Evolutionary conservation across 2,329 filamentous ascomycete species (phyloP), one percentile per base, ranked within the genome.

Genomic region (Fusarium euwallaceae): DNA sequence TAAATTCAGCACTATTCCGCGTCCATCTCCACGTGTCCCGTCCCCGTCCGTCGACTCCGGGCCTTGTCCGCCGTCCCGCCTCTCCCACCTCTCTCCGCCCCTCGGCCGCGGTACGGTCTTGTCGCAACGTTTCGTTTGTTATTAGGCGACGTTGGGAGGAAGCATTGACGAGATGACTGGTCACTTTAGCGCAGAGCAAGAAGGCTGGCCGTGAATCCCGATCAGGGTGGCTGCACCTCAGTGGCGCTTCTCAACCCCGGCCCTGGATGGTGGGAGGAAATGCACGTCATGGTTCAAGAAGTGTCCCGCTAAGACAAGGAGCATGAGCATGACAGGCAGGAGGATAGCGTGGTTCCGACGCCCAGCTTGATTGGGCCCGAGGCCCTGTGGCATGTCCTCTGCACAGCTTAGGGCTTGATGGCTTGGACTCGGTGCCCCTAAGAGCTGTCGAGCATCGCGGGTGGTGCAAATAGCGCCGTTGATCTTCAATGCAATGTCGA

Each of bases 281-380:
- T 78, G 77, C 77, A 78, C 77, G 77, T 78, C 77, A 78, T 78
- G 77, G 77, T 78, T 78, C 69, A 73, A 78, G 75, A 78, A 66
- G 69, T 67, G 63, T 73, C 72, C 74, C 74, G 72, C 74, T 67
- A 73, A 59, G 74, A 76, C 70, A 73, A 74, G 76, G 75, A 74
- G 61, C 69, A 73, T 76, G 77, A 69, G 64, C 61, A 58, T 74
- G 72, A 69, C 74, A 75, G 63, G 67, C 67, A 74, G 71, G 36
- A 71, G 27, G 72, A 71, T 80, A 74, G 75, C 66, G 72, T 68
- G 72, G 74, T 69, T 71, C 59, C 53, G 51, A 62, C 20, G 56
- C 41, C 55, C 69, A 55, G 71, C 67, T 71, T 72, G 68, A 76
- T 74, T 75, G 71, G 71, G 67, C 51, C 20, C 61, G 61, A 65